Evolutionary conservation across 257 asterid species (phyloP), one percentile per base, ranked within the genome.

Genomic region (Plantago elongata): DNA sequence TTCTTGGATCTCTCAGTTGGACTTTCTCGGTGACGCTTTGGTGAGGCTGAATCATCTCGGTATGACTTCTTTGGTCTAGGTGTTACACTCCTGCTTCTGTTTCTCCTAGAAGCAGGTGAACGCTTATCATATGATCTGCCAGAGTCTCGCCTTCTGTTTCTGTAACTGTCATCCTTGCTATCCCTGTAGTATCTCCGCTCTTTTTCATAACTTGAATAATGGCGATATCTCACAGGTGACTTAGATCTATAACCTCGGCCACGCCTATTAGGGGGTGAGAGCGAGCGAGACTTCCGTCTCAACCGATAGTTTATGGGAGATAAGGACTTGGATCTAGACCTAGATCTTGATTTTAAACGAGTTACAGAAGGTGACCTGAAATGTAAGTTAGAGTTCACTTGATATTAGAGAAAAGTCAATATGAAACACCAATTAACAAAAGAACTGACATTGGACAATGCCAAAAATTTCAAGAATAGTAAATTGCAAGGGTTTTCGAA

Each of bases 181-280:
- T 88, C 87, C 74, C 94, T 77, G 78, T 76, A 85, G 45, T 81
- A 75, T 69, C 96, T 83, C 17, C 91, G 54, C 27, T 85, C 94
- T 67, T 68, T 79, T 59, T 85, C 96, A 69, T 83, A 83, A 64
- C 86, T 78, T 56, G 89, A 70, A 80, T 83, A 79, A 68, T 84
- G 83, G 61, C 84, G 99, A 71, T 82, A 78, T 77, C 94, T 79
- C 64, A 81, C 79, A 16, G 97, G 97, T 69, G 96, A 84, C 74
- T 97, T 86, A 68, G 95, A 89, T 76, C 94, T 77, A 75, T 78
- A 76, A 74, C 61, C 83, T 68, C 94, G 76, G 60, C 78, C 69
- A n/a, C 81, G 80, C 14, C 94, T 88, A 29, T 75, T 66, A 14
- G 78, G 86, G 63, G 99, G 97, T 1, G 97, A 89, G 76, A 70